Evolutionary conservation across 2,329 filamentous ascomycete species (phyloP), one percentile per base, ranked within the genome.

Genomic region (Xylaria sp.): DNA sequence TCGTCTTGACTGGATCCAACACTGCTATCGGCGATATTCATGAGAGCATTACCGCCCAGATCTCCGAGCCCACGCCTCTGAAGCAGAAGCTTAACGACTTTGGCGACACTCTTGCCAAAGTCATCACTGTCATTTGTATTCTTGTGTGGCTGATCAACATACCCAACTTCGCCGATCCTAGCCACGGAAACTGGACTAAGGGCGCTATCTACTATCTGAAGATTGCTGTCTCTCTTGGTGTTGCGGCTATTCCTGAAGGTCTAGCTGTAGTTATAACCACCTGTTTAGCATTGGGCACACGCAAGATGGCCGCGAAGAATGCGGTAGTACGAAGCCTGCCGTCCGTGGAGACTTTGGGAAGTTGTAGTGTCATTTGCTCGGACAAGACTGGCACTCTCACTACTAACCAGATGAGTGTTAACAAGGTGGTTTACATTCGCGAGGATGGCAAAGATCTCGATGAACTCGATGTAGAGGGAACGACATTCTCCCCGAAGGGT

Each of bases 1-100:
- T 99, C 29, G 94, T 94, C 71, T 82, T 97, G 78, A 99, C 96
- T 21, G 96, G 96, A 73, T 87, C 90, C 57, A 92, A 90, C 77
- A 99, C 96, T 29, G 96, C 96, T 44, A 99, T 99, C 82, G 96
- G 96, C 76, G 96, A 98, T 80, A 99, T 99, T 72, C 96, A 99
- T 79, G 96, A 98, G 83, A 98, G 94, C 84, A 99, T 99, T 79
- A 94, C 94, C 6, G 92, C 95, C 44, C 97, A 99, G 81, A 99
- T 99, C 77, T 98, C 95, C 25, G 94, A 97, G 79, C 96, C 96
- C 0, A 99, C 96, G 0, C 96, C 96, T 16, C 83, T 99, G 75
- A 99, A 99, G 86, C 93, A 99, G 86, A 99, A 99, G 85, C 87
- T 99, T 71, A 98, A 99, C 81, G 94, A 98, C 77, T 99, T 99